phyloP scores from a whole-genome alignment of 2,329 filamentous ascomycete species.

The Aureobasidium namibiae region DNA sequence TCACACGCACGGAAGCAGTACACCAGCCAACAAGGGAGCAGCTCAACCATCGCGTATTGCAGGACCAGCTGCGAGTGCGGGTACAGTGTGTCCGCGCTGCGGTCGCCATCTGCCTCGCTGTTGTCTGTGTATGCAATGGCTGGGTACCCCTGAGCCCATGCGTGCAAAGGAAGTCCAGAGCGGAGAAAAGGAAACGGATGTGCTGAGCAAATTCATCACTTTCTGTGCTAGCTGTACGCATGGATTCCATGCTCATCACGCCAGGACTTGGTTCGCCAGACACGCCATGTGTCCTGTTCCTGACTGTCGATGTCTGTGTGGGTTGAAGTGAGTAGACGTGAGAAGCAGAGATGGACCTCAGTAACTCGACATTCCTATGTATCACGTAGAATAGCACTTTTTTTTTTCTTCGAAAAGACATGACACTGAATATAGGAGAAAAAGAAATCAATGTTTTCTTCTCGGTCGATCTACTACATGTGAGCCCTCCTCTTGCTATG shows the following conservation, averaged over 20 bases:
- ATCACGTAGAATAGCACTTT: background rate
- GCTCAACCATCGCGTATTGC: constrained; percentile 20
- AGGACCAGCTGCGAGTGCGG: constrained; percentile 23
- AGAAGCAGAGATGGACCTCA: background rate
- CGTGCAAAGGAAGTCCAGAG: constrained; percentile 24
- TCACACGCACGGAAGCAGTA: constrained; percentile 18
- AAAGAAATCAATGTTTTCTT: background rate
- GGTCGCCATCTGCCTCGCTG: constrained; percentile 56
- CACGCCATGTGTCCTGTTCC: constrained; percentile 48
- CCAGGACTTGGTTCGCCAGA: constrained; percentile 51
- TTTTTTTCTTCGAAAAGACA: background rate
- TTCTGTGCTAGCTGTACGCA: constrained; percentile 58
- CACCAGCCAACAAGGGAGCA: constrained; percentile 14
- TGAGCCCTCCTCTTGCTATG: background rate
- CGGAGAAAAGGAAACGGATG: constrained; percentile 30
- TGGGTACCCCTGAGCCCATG: constrained; percentile 50
- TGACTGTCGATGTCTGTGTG: constrained; percentile 48
- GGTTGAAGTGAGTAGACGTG: constrained; percentile 18
- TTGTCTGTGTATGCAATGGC: constrained; percentile 53
- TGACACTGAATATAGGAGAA: background rate
- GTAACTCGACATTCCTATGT: too few species aligned
- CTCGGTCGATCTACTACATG: background rate
- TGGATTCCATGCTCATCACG: constrained; percentile 56
- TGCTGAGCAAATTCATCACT: constrained; percentile 48
- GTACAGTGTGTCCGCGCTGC: constrained; percentile 53